Percentiles rank a stretch among this genome's conserved stretches.
phyloP scores from a whole-genome alignment of 345 rosid genomes.

The Linum trigynum region DNA sequence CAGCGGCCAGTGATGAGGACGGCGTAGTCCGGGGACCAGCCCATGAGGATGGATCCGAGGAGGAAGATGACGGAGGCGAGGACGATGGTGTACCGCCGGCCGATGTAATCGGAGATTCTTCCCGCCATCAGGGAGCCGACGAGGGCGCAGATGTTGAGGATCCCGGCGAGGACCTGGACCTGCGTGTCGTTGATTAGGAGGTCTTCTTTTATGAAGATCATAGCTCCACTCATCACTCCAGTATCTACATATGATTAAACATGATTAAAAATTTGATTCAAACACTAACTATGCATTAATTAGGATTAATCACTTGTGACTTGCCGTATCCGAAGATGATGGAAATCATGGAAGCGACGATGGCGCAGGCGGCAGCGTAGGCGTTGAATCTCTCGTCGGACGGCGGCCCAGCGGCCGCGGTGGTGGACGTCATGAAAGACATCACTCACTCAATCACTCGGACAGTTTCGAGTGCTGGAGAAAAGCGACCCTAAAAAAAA shows the following conservation, averaged over 20 bases:
- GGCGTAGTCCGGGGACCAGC: constrained; percentile 57
- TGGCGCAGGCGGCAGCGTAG: constrained; percentile 52
- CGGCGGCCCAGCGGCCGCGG: neutral
- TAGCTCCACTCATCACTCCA: constrained; percentile 95
- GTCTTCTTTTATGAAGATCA: constrained; percentile 85
- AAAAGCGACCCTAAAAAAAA: no score
- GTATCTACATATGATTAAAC: constrained; percentile 41
- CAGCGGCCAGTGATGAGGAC: constrained; percentile 62
- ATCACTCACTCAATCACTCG: no score
- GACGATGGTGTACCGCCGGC: constrained; percentile 74
- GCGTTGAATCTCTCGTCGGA: constrained; percentile 26
- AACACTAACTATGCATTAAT: no score
- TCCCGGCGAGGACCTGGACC: constrained; percentile 72
- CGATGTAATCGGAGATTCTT: constrained; percentile 69
- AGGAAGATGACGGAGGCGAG: constrained; percentile 63
- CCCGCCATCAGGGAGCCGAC: constrained; percentile 72
- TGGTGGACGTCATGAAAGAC: neutral
- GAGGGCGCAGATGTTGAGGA: constrained; percentile 71
- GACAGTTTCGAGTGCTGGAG: no score
- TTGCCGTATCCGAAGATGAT: constrained; percentile 82
- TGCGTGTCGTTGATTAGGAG: constrained; percentile 50
- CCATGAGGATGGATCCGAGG: constrained; percentile 70
- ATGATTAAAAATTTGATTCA: no score
- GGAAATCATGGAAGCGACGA: constrained; percentile 68
- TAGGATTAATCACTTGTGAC: neutral